These are phyloP conservation scores for Diaporthe ilicicola DNA, from an alignment of 2,329 filamentous ascomycete species.

Conservation along the genomic window DNA sequence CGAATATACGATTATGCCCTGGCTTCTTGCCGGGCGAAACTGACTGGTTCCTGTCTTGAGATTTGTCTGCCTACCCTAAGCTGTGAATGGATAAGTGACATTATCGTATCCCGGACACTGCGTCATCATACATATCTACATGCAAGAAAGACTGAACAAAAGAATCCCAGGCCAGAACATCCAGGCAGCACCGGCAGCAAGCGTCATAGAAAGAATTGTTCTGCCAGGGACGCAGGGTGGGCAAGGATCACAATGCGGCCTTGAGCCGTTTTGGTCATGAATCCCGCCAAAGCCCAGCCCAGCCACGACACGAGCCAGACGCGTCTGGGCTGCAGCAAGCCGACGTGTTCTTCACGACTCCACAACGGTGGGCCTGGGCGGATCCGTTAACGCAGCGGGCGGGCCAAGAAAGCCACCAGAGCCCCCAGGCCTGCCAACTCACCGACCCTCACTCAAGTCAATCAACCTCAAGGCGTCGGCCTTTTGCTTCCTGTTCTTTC, in stretches of 20 bases:
- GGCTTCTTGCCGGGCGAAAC: not conserved
- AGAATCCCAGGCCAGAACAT: not conserved
- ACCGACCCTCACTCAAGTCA: not conserved
- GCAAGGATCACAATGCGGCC: conserved; percentile 10
- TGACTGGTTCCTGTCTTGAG: not conserved
- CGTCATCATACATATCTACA: conserved; percentile 17
- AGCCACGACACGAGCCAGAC: conserved; percentile 23
- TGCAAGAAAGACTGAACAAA: not conserved
- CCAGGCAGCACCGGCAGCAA: conserved; percentile 8
- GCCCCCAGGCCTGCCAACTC: conserved; percentile 1
- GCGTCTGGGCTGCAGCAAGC: not conserved
- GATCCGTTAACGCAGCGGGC: not conserved
- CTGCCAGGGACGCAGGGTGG: not conserved
- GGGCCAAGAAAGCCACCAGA: conserved; percentile 1
- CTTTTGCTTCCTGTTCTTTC: not conserved
- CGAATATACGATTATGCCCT: conserved; percentile 13
- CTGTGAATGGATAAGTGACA: not conserved
- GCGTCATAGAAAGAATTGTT: not conserved
- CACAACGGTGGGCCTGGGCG: not conserved
- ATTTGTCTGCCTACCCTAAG: not conserved
- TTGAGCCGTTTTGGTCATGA: not conserved
- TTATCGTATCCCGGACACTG: not conserved
- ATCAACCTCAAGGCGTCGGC: not conserved
- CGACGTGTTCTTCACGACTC: conserved; percentile 23
- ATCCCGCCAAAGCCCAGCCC: not conserved